Evolutionary conservation across 805 yeast species (phyloP).

Genomic region (Starmera dryadoides): DNA sequence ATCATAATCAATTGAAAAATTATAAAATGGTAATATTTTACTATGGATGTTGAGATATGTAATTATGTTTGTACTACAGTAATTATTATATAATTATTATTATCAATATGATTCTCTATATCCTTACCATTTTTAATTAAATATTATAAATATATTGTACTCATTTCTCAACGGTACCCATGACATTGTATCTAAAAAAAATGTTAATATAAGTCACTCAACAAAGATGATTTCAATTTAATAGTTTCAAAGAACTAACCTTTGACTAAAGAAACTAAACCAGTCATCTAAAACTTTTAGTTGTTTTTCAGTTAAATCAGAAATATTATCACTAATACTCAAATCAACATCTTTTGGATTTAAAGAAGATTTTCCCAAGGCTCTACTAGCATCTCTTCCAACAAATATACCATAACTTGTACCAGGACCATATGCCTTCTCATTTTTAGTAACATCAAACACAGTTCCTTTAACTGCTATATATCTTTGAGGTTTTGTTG

Average conservation of each 20-base stretch:
- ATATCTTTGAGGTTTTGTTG: conserved; percentile 40
- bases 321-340: conserved; percentile 36
- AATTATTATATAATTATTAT: no score
- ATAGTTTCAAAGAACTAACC: conserved; percentile 23
- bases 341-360: conserved; percentile 36
- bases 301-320: conserved; percentile 53
- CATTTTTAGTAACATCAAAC: conserved; percentile 69
- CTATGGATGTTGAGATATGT: no score
- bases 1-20: no score
- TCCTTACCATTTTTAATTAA: not conserved
- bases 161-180: conserved; percentile 2
- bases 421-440: conserved; percentile 69
- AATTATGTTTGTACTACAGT: no score
- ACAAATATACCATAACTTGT: conserved; percentile 64
- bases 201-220: not conserved
- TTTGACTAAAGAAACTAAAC: conserved; percentile 55
- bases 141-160: no score
- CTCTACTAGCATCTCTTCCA: conserved; percentile 73
- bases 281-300: conserved; percentile 62
- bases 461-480: conserved; percentile 72
- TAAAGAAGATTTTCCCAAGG: conserved; percentile 63
- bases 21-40: no score
- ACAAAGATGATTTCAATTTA: not conserved
- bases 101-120: no score
- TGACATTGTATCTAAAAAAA: not conserved